Evolutionary conservation across 2,329 filamentous ascomycete genomes (phyloP).

Genomic region (Xylaria sp.): DNA sequence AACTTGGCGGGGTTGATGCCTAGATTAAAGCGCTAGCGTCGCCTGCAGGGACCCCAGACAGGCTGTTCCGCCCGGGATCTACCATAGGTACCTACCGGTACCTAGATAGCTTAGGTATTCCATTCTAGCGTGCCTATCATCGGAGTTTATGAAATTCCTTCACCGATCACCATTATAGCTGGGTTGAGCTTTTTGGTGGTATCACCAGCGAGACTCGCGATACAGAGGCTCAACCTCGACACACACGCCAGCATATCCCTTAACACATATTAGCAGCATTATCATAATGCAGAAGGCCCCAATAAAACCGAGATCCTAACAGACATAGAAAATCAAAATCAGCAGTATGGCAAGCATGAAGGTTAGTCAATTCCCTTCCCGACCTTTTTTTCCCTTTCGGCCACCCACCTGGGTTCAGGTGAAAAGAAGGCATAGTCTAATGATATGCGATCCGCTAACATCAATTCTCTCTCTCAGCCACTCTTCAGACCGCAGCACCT

Average conservation of each 20-base stretch:
- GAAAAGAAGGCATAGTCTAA: background rate
- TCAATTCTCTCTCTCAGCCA: conserved; percentile 38
- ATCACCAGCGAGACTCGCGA: conserved; percentile 28
- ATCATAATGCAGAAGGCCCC: conserved; percentile 22
- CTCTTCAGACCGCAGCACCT: conserved; percentile 48
- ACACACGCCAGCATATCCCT: background rate
- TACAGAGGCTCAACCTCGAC: conserved; percentile 12
- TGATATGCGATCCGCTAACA: conserved; percentile 15
- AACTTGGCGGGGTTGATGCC: too few relatives aligned
- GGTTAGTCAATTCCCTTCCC: conserved; percentile 35
- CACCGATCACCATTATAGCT: conserved; percentile 37
- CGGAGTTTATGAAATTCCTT: conserved; percentile 48
- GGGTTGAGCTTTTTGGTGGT: conserved; percentile 44
- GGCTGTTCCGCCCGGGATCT: conserved; percentile 4
- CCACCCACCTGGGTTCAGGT: too few relatives aligned
- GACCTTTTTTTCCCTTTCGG: background rate
- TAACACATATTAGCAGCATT: background rate
- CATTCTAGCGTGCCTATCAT: background rate
- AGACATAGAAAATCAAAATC: conserved; percentile 14
- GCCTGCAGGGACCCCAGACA: background rate
- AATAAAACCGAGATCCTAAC: background rate
- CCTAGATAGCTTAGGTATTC: background rate
- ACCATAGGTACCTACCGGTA: too few relatives aligned
- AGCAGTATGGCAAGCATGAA: conserved; percentile 45
- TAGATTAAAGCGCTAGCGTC: background rate